Conservation (phyloP, 768 basidiomycete genomes). For the Auriculariales sp. region DNA sequence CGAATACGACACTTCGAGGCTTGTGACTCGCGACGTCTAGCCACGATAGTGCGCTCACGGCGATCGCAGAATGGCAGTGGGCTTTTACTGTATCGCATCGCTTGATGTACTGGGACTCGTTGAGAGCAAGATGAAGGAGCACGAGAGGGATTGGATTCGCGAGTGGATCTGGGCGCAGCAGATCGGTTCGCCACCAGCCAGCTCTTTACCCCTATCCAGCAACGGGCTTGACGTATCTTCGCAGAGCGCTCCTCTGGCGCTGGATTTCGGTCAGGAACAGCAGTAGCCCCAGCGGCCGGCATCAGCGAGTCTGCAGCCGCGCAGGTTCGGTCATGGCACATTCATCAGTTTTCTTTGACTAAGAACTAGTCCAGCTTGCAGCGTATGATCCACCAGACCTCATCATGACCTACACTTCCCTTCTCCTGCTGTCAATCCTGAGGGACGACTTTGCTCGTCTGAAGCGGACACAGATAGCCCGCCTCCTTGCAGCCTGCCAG, state of each 20-base stretch:
- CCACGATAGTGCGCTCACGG: neutral
- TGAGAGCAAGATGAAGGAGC: slow-evolving; percentile 26
- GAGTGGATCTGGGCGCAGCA: slow-evolving; percentile 90
- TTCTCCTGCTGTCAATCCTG: slow-evolving; percentile 71
- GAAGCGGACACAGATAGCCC: slow-evolving; percentile 50
- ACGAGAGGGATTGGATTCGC: slow-evolving; percentile 49
- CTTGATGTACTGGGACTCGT: slow-evolving; percentile 60
- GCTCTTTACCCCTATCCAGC: slow-evolving; percentile 4
- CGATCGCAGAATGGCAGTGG: slow-evolving; percentile 54
- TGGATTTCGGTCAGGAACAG: slow-evolving; percentile 40
- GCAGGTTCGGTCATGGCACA: slow-evolving; percentile 8
- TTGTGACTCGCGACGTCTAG: slow-evolving; percentile 8
- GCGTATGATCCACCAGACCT: slow-evolving; percentile 63
- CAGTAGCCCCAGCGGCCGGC: slow-evolving; percentile 33
- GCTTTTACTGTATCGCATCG: slow-evolving; percentile 77
- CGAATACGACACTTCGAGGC: slow-evolving; percentile 65
- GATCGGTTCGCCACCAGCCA: slow-evolving; percentile 29
- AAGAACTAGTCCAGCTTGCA: slow-evolving; percentile 10
- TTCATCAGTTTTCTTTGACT: neutral
- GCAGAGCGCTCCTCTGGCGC: slow-evolving; percentile 45
- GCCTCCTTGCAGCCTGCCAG: slow-evolving; percentile 61
- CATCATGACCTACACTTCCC: slow-evolving; percentile 87
- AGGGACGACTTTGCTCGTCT: slow-evolving; percentile 70
- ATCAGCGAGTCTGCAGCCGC: slow-evolving; percentile 8
- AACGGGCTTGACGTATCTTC: neutral